Conservation (phyloP, 768 basidiomycete genomes). For the Baorangia bicolor region DNA sequence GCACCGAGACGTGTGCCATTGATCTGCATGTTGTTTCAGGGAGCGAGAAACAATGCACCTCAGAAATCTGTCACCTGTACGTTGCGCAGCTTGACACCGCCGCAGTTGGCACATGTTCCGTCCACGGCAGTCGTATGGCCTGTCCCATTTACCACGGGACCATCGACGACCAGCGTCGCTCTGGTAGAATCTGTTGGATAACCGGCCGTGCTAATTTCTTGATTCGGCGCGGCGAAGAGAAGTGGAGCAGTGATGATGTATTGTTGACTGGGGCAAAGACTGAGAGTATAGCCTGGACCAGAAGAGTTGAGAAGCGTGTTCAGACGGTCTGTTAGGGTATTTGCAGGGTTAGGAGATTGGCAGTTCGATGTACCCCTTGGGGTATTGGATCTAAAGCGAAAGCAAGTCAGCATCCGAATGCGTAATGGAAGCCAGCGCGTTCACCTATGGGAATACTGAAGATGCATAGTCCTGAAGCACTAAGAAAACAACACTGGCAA, state of each 20-base stretch:
- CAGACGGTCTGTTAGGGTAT: slow-evolving; percentile 61
- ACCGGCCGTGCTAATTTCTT: slow-evolving; percentile 81
- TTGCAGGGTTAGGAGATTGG: slow-evolving; percentile 52
- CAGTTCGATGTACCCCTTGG: slow-evolving; percentile 18
- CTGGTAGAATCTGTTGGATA: slow-evolving; percentile 68
- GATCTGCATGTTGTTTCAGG: slow-evolving; percentile 44
- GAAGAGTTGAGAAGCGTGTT: slow-evolving; percentile 64
- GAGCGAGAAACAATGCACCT: not conserved
- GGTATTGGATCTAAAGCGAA: not conserved
- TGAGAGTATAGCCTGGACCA: slow-evolving; percentile 63
- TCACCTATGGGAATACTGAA: slow-evolving; percentile 10
- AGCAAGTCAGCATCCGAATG: not conserved
- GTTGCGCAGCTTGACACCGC: slow-evolving; percentile 63
- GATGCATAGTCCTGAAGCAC: slow-evolving; percentile 12
- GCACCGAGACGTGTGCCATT: slow-evolving; percentile 66
- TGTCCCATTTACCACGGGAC: slow-evolving; percentile 56
- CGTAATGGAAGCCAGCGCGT: not conserved
- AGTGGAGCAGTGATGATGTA: slow-evolving; percentile 70
- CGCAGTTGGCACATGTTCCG: slow-evolving; percentile 60
- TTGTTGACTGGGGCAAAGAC: slow-evolving; percentile 58
- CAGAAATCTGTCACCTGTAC: slow-evolving; percentile 51
- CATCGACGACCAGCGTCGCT: slow-evolving; percentile 68
- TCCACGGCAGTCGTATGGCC: slow-evolving; percentile 75
- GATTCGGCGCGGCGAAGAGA: slow-evolving; percentile 59
- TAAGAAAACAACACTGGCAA: not conserved